Base-by-base conservation (phyloP, 108 stramenopile species). In the Stephanodiscus triporus region DNA sequence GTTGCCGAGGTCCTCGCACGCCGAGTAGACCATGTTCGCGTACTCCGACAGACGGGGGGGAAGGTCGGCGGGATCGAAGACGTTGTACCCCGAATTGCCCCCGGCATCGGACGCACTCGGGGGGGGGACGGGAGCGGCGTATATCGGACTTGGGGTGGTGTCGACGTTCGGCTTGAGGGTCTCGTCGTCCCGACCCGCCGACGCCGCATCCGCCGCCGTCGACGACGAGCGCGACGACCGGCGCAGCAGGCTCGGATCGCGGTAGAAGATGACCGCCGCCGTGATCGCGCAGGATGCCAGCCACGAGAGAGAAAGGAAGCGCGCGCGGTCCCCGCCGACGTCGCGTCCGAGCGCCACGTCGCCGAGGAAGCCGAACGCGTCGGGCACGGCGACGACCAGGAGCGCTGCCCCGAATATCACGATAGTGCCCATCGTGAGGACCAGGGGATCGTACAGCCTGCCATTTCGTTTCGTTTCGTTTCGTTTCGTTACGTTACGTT, bases 1-100 rank as follows among this genome's bases (percentile, higher is more conserved):
- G 81, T 95, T 97, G 13, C 94, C 96, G 20, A 97, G 70, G 72
- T 95, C 96, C 68, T 97, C 94, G 66, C 93, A 93, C 6, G 95
- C 93, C 32, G 92, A 90, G 70, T 95, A 97, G 19, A 95, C 93
- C 92, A 93, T 90, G 81, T 92, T 92, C 70, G 95, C 92, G 75
- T 94, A 97, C 71, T 95, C 94, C 9, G 89, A 90, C 1, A 97
- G 85, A 58, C 92, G 89, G 34, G 92, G 93, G 43, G 96, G 96
- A 27, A 97, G 69, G 74, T 94, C 86, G 13, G 89, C 91, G 16
- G 96, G 96, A 73, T 97, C 91, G 80, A 97, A 95, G 87, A 95
- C 88, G 77, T 97, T 94, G 85, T 81, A 95, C 10, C 87, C 81
- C 23, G 43, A 11, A 3, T 45, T 45, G 43, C 13, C 16, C 1